Conservation (phyloP, 306 rosid genomes). For the Echinosophora koreensis region DNA sequence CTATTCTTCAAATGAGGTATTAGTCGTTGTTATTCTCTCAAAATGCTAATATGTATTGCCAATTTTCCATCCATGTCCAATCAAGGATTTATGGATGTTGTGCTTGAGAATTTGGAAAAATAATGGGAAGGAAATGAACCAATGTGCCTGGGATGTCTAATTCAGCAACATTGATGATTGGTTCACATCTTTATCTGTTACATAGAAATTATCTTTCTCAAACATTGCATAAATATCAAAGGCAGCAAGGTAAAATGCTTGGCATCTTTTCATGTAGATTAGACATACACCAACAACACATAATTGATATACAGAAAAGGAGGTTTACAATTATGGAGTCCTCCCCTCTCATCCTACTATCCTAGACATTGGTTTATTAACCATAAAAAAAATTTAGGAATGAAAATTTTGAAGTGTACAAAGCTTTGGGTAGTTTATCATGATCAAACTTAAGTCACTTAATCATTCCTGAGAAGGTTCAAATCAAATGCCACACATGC, state of each 20-base stretch:
- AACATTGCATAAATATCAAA: background rate
- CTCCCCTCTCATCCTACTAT: background rate
- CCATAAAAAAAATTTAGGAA: background rate
- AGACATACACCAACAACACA: background rate
- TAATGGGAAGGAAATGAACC: background rate
- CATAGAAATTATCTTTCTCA: background rate
- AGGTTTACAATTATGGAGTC: background rate
- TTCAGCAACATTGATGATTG: background rate
- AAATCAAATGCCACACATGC: background rate
- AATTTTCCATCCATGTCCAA: conserved; percentile 4
- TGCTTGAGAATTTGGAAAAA: background rate
- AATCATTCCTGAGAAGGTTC: background rate
- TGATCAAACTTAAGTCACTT: background rate
- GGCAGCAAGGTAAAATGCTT: background rate
- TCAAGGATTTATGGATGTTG: background rate
- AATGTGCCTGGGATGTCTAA: background rate
- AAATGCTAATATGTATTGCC: conserved; percentile 16
- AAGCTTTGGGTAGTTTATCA: background rate
- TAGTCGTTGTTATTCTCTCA: background rate
- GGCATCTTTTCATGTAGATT: background rate
- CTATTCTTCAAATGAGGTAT: background rate
- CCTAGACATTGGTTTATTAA: background rate
- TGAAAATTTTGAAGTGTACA: background rate
- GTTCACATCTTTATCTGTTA: background rate
- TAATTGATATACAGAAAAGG: background rate